A percentile compares a stretch with the other conserved stretches of the same genome.
These are phyloP conservation scores for Xanthoconium purpureum DNA, from an alignment of 768 basidiomycete genomes.

Conservation along the genomic window DNA sequence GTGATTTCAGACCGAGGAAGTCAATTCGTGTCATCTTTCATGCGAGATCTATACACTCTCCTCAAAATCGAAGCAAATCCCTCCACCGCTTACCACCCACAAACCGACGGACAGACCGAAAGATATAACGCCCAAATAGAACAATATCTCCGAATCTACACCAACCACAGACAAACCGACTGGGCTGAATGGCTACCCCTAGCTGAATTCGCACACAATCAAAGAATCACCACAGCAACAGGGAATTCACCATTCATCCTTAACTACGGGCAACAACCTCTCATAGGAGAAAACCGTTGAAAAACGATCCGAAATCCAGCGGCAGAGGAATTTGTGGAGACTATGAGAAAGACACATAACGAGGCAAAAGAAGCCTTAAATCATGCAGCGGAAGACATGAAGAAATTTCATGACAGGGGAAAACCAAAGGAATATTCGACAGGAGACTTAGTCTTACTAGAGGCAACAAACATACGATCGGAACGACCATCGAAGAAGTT, in stretches of 20 bases:
- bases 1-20: neutral
- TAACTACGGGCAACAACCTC: neutral
- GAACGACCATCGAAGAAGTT: neutral
- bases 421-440: neutral
- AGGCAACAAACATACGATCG: neutral
- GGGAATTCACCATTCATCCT: neutral
- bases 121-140: too few species aligned
- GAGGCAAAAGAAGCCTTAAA: neutral
- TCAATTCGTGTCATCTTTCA: too few species aligned
- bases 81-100: too few species aligned
- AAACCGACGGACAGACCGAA: too few species aligned
- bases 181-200: neutral
- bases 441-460: too few species aligned
- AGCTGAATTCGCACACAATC: neutral
- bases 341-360: too few species aligned
- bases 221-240: neutral
- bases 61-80: too few species aligned
- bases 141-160: too few species aligned
- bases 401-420: neutral
- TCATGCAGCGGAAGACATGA: neutral
- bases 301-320: too few species aligned
- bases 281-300: too few species aligned
- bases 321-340: too few species aligned
- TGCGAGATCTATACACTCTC: too few species aligned
- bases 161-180: neutral